Evolutionary conservation across 208 protist genomes (phyloP).

Genomic region (Trypanosoma rangeli): DNA sequence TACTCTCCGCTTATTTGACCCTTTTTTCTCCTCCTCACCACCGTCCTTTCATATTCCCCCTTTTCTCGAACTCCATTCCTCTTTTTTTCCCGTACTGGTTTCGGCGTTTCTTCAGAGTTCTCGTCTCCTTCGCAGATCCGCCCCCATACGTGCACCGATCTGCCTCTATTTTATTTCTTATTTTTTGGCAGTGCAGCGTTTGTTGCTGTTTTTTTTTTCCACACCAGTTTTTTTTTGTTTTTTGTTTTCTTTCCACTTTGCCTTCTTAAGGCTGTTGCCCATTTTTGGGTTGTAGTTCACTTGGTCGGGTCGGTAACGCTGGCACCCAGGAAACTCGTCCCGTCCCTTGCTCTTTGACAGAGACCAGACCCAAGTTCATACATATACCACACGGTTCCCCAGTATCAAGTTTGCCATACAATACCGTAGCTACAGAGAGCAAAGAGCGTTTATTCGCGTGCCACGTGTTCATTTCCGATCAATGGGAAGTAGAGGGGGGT

Average conservation of each 20-base stretch:
- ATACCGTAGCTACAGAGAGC: no score
- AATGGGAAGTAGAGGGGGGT: neutral
- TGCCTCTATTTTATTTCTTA: neutral
- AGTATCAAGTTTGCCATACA: no score
- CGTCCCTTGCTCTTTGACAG: no score
- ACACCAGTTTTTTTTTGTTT: neutral
- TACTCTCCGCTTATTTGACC: no score
- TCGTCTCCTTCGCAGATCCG: neutral
- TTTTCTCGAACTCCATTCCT: neutral
- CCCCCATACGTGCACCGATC: neutral
- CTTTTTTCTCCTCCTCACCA: neutral
- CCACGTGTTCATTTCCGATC: neutral
- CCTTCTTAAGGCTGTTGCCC: no score
- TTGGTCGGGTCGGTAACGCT: no score
- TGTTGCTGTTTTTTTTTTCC: slow-evolving; percentile 1
- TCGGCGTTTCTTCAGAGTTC: neutral
- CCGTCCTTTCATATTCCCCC: neutral
- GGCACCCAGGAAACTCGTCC: no score
- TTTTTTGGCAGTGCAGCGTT: neutral
- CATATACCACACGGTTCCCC: no score
- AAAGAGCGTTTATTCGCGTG: neutral
- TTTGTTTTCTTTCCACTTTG: neutral
- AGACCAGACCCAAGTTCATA: no score
- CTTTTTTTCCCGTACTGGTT: neutral
- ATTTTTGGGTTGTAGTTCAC: no score